A percentile compares a stretch with the other conserved stretches of the same genome.
Evolutionary conservation across 2,329 filamentous ascomycete genomes (phyloP).

Genomic region (Hypoxylon sp.): DNA sequence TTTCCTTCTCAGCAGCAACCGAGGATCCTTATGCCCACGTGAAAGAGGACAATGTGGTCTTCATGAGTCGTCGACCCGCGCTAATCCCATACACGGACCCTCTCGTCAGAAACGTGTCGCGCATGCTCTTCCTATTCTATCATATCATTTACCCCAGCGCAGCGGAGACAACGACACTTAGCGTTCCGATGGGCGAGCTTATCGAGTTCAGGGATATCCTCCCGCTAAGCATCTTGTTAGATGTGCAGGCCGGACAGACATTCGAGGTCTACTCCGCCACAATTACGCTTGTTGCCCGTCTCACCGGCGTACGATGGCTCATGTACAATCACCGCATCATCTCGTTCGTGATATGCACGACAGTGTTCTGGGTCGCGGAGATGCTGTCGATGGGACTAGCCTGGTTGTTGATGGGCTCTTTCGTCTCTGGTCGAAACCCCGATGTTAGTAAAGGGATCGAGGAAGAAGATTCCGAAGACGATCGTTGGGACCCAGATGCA

Average conservation of each 20-base stretch:
- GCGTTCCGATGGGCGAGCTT: constrained; percentile 76
- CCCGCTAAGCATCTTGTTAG: constrained; percentile 61
- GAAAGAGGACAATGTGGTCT: constrained; percentile 56
- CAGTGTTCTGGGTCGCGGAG: constrained; percentile 79
- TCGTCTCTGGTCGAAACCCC: constrained; percentile 45
- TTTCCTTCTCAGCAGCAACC: constrained; percentile 29
- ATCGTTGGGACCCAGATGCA: constrained; percentile 5
- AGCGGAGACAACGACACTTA: constrained; percentile 69
- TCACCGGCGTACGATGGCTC: constrained; percentile 79
- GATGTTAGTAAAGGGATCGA: background rate
- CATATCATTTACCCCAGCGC: constrained; percentile 72
- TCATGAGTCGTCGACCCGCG: constrained; percentile 75
- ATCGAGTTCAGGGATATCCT: constrained; percentile 67
- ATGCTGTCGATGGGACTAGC: constrained; percentile 70
- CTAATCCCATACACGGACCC: constrained; percentile 82
- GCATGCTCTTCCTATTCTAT: constrained; percentile 70
- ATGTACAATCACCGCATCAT: constrained; percentile 86
- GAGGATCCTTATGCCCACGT: constrained; percentile 49
- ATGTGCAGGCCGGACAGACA: constrained; percentile 72
- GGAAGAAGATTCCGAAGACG: background rate
- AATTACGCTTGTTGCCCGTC: constrained; percentile 76
- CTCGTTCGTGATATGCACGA: constrained; percentile 73
- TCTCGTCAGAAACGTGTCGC: constrained; percentile 68
- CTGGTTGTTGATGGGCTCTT: constrained; percentile 64
- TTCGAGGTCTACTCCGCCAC: constrained; percentile 80